Evolutionary conservation across 345 rosid genomes (phyloP), one percentile per base, ranked within the genome.

Genomic region (Dimocarpus longan): DNA sequence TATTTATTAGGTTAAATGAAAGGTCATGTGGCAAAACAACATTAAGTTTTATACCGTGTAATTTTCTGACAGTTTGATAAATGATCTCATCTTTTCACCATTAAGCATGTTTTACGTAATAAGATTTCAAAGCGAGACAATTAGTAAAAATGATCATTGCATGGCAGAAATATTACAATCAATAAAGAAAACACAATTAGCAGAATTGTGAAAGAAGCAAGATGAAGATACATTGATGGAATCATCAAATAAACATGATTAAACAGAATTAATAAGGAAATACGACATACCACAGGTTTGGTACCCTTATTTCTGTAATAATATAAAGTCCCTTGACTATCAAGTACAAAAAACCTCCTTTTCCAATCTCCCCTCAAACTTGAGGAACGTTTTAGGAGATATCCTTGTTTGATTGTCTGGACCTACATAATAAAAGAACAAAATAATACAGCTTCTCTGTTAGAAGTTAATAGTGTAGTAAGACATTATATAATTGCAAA

Each of bases 301-400:
- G 76, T 72, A 80, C 88, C 88, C 77, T 92, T 90, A 85, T 86
- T 91, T 82, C 84, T 86, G 82, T 91, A 91, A 86, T 92, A 94
- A 83, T 82, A 91, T 66, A 94, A 83, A 62, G 88, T 87, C 77
- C 98, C 98, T 74, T 83, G 95, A 78, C 89, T 90, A 83, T 94
- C 92, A 21, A 92, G 94, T 32, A 94, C 93, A 86, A 94, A 94
- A 84, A 92, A 92, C 78, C 94, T 90, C 82, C 97, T 91, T 80
- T 94, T 92, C 97, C 97, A 94, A 66, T 91, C 95, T 69, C 89
- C 88, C 80, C 91, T 92, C 76, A 82, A 82, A 80, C 87, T 84
- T 77, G 98, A 88, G 26, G 98, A 86, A 70, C 93, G 88, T 80
- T 91, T 92, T 73, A 91, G 79, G 66, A 94, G 90, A 88, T 94